Percentiles rank a stretch among this genome's conserved stretches.
Conservation (phyloP, 192 early-diverging fungal genomes). For the Haplosporangium gracile region DNA sequence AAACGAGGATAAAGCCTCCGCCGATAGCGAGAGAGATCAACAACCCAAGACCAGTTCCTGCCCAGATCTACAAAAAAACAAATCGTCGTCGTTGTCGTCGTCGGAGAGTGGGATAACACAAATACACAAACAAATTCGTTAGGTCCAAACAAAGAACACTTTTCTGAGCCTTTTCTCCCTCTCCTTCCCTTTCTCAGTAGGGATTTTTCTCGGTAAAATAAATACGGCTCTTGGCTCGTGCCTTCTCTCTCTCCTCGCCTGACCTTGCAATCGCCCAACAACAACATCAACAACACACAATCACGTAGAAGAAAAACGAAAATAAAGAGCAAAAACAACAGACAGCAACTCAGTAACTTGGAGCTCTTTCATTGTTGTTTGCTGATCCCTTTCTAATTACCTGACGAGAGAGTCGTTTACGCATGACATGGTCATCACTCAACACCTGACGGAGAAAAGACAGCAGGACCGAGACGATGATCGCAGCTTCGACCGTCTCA, state of each 20-base stretch:
- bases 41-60: conserved; percentile 79
- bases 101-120: neutral
- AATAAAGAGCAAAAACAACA: neutral
- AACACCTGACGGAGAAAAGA: conserved; percentile 64
- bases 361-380: neutral
- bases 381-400: neutral
- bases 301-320: neutral
- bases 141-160: neutral
- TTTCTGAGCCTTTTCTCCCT: neutral
- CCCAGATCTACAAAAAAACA: conserved; percentile 72
- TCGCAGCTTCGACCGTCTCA: conserved; percentile 87
- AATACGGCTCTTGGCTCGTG: no score
- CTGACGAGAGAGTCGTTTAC: conserved; percentile 28
- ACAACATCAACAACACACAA: neutral
- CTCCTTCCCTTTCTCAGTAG: no score
- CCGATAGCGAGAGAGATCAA: conserved; percentile 78
- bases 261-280: neutral
- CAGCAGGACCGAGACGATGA: conserved; percentile 86
- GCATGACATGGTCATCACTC: conserved; percentile 15
- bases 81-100: neutral
- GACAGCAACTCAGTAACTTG: neutral
- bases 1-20: conserved; percentile 81
- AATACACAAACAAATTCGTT: no score
- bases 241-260: no score
- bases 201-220: no score